Evolutionary conservation across 306 rosid genomes (phyloP).

Genomic region (Vigna radiata): DNA sequence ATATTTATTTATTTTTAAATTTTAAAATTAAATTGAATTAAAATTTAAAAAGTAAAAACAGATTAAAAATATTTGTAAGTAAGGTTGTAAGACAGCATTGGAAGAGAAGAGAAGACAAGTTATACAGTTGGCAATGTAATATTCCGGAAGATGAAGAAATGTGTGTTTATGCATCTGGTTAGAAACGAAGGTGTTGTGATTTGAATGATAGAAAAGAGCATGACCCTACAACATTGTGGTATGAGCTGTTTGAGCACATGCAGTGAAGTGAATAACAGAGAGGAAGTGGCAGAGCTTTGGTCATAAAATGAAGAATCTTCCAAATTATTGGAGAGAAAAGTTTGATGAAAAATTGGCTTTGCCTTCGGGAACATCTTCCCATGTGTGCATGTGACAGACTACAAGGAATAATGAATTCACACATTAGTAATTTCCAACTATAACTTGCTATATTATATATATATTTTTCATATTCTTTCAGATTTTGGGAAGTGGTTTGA

Average conservation of each 20-base stretch:
- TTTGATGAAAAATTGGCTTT: conserved; percentile 27
- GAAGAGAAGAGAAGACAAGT: neutral
- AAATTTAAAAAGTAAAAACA: too few relatives aligned
- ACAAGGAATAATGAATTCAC: neutral
- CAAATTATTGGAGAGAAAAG: conserved; percentile 49
- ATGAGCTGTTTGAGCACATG: conserved; percentile 70
- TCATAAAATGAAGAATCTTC: conserved; percentile 36
- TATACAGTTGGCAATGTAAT: neutral
- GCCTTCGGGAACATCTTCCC: conserved; percentile 47
- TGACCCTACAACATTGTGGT: conserved; percentile 42
- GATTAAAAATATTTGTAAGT: too few relatives aligned
- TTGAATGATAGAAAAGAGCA: too few relatives aligned
- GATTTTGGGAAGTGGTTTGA: neutral
- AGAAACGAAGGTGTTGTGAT: too few relatives aligned
- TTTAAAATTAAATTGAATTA: too few relatives aligned
- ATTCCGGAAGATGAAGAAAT: neutral
- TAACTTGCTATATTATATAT: too few relatives aligned
- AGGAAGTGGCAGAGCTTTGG: neutral
- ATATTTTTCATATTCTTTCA: too few relatives aligned
- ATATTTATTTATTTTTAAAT: too few relatives aligned
- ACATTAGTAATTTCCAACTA: too few relatives aligned
- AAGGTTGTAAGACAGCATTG: neutral
- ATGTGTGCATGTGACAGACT: conserved; percentile 48
- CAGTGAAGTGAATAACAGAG: conserved; percentile 1
- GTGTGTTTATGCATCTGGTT: too few relatives aligned